Evolutionary conservation across 2,329 filamentous ascomycete genomes (phyloP), one percentile per base, ranked within the genome.

Genomic region (Pseudogymnoascus sp.): DNA sequence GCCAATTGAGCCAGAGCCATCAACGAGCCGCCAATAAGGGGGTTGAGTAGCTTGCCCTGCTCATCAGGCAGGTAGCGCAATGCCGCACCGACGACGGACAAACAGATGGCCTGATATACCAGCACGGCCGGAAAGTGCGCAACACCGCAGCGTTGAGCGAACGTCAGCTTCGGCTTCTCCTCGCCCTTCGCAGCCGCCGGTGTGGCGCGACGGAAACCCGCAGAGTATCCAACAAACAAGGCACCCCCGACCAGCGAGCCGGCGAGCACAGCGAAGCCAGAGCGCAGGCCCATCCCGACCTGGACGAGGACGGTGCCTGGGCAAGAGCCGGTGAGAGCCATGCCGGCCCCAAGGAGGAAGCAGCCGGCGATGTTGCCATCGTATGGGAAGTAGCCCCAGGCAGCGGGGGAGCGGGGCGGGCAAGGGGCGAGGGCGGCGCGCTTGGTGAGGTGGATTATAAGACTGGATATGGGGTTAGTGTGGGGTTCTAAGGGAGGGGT

Each of bases 361-460:
- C 87, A 87, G 63, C 87, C 87, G 66, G 88, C 67, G 56, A 88
- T 73, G 71, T 90, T 89, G 63, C 85, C 87, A 68, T 88, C 86
- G 68, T 85, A 85, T 16, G 73, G 70, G 68, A 86, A 75, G 9
- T 62, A 59, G 61, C 79, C 80, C 25, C 86, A 70, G 5, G 80
- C 77, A 1, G 84, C 81, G 36, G 79, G 79, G 63, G 75, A 73
- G 8, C 84, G 81, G 0, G 82, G 80, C 1, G 74, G 74, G 11
- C 72, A 67, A 21, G 60, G 28, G 11, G 56, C 31, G 3, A 40
- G 34, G 56, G 56, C 37, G 18, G 37, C 37, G 12, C 37, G 31
- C 12, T 40, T 37, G 11, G 9, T 14, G 16, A 60, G 56, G 34
- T 60, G 7, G 56, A 60, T 60, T 8, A 60, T 60, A 16, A 60